A percentile compares a stretch with the other conserved stretches of the same genome.
phyloP scores from a whole-genome alignment of 2,329 filamentous ascomycete species.

The Helotiales sp. region DNA sequence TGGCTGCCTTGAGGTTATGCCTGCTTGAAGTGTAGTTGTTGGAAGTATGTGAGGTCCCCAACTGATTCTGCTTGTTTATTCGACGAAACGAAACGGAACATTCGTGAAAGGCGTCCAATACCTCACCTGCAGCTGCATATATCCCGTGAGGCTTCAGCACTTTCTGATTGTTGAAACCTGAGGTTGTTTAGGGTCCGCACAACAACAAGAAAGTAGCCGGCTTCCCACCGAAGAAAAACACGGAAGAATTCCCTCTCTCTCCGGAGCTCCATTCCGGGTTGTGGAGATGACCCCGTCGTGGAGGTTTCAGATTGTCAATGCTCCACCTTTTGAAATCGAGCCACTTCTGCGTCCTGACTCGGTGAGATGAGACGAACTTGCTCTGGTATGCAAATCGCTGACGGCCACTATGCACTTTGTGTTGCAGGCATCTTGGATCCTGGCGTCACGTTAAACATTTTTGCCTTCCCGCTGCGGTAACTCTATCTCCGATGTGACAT shows the following conservation, averaged over 20 bases:
- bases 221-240: too few species aligned
- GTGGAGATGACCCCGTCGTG: too few species aligned
- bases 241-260: not conserved
- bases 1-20: not conserved
- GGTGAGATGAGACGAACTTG: not conserved
- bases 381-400: not conserved
- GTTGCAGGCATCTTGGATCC: not conserved
- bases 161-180: not conserved
- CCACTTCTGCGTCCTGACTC: not conserved
- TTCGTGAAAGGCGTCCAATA: not conserved
- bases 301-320: not conserved
- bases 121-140: not conserved
- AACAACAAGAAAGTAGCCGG: too few species aligned
- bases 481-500: too few species aligned
- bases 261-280: too few species aligned
- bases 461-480: not conserved
- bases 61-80: not conserved
- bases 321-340: not conserved
- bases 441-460: not conserved
- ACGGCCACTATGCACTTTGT: not conserved
- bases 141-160: too few species aligned
- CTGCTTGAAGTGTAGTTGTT: not conserved
- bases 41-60: not conserved
- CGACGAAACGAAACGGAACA: not conserved
- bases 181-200: too few species aligned